Base-by-base conservation (phyloP, 176 grass and related monocot species). In the Zoysia japonica region DNA sequence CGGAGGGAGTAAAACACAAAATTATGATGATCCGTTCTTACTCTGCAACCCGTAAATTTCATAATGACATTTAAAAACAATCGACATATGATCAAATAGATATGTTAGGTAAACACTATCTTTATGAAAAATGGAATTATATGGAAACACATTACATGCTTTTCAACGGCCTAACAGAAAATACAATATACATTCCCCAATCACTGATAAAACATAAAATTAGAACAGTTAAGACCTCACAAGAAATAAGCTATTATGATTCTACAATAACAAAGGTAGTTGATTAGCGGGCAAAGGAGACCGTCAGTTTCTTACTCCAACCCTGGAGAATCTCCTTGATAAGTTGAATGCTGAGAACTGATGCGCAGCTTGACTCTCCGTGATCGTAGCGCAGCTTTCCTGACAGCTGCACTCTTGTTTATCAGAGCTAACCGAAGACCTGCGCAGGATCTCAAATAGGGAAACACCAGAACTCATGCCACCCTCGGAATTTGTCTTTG, bases 311-410 rank as follows among this genome's bases (percentile, higher is more conserved):
- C 75, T 87, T 44, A 62, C 12, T n/a, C 81, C 68, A 17, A 89
- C 78, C 72, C 61, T 91, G 41, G 90, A 93, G 76, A 94, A 84
- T 68, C 82, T 92, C 80, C 84, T 86, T 41, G 79, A 73, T 55
- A 91, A 40, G 65, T 91, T 94, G 74, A 98, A 98, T 43, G 92
- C 85, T 0, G 92, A 93, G 79, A 94, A 98, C 77, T 85, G 88
- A 15, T 84, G 54, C 12, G 80, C 75, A 13, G 79, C 84, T 83
- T 94, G 85, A 47, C 87, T 92, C 69, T 98, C 90, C 42, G 80
- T 91, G 49, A 96, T 78, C 15, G 72, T 28, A 45, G 11, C 65
- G 9, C 78, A 73, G 75, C 75, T 72, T 11, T 73, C 86, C 11
- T 84, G 78, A 48, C 64, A 66, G 49, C 67, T 88, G 7, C 38